Base-by-base conservation (phyloP, 2,329 filamentous ascomycete genomes). In the Didymellaceae sp. region DNA sequence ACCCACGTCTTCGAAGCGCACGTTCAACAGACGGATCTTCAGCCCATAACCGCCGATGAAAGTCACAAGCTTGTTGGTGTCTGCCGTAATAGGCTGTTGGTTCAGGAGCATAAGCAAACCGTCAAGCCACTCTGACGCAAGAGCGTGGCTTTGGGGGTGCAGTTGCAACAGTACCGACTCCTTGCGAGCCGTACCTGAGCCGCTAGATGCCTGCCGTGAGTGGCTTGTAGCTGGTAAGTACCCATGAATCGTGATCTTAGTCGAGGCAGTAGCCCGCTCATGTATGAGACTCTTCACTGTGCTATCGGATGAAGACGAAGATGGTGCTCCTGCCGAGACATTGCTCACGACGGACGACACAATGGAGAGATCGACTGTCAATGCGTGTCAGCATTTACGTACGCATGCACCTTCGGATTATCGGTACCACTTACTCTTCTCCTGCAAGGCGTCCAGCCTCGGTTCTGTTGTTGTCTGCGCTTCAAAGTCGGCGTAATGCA, bases 51-150 rank as follows among this genome's bases (percentile, higher is more conserved):
- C 89, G 66, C 86, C 86, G 52, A 97, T 89, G 63, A 97, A 78
- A 46, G 87, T 86, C 45, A 97, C 87, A 55, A 97, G 78, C 73
- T 94, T 95, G 70, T 88, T 93, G 26, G 94, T 97, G 75, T 97
- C 93, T 2, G 91, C 85, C n/a, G 94, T 99, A 69, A 99, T 97
- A 16, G 94, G 94, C 52, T 92, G 86, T 74, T 99, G 94, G 68
- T 95, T 91, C 18, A 99, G 81, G 45, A 99, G 80, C 91, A 99
- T 96, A 48, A 97, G 81, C 58, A 99, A 77, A 1, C 94, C 94
- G 71, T 99, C 94, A 5, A 99, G 81, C 94, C 94, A 99, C 75
- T 99, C 94, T 0, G 91, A 95, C 8, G 94, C 94, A 38, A 94
- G 78, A 58, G 86, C 90, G 68, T 94, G 88, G 51, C 86, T 89